Percentiles rank a stretch among this genome's conserved stretches.
phyloP scores from a whole-genome alignment of 768 basidiomycete species.

The Saitozyma podzolica region DNA sequence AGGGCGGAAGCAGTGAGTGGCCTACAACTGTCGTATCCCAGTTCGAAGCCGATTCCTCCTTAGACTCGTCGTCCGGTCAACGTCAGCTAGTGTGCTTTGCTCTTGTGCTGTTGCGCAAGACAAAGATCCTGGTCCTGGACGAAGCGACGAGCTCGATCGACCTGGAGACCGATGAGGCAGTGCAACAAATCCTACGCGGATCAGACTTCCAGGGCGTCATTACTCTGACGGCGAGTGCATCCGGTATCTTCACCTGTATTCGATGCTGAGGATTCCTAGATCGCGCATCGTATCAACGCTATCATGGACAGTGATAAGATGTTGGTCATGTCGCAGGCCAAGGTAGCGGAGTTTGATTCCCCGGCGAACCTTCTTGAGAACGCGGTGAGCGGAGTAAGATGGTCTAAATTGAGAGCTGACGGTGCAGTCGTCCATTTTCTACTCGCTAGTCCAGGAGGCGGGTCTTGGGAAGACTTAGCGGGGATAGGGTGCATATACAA shows the following conservation, averaged over 20 bases:
- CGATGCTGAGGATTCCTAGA: slow-evolving; percentile 5
- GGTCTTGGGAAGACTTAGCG: too few species aligned
- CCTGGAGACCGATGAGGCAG: slow-evolving; percentile 81
- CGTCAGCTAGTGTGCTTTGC: slow-evolving; percentile 87
- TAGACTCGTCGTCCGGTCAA: slow-evolving; percentile 80
- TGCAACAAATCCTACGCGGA: slow-evolving; percentile 83
- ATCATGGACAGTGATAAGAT: slow-evolving; percentile 79
- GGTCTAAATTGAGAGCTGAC: background rate
- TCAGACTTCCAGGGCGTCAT: slow-evolving; percentile 74
- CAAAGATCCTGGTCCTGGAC: slow-evolving; percentile 87
- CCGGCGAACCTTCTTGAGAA: slow-evolving; percentile 67
- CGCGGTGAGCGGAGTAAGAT: slow-evolving; percentile 18
- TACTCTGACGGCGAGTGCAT: slow-evolving; percentile 61
- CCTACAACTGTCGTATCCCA: slow-evolving; percentile 55
- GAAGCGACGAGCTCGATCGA: slow-evolving; percentile 90
- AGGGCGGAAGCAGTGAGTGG: slow-evolving; percentile 40
- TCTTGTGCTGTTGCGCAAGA: slow-evolving; percentile 74
- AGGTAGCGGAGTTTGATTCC: slow-evolving; percentile 76
- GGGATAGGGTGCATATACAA: too few species aligned
- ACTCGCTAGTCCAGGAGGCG: slow-evolving; percentile 39
- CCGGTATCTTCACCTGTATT: too few species aligned
- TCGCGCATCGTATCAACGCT: slow-evolving; percentile 53
- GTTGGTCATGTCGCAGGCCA: slow-evolving; percentile 74
- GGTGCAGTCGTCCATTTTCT: slow-evolving; percentile 33
- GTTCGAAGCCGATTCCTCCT: slow-evolving; percentile 67